Base-by-base conservation (phyloP, 1,284 basidiomycete species). In the Rhodotorula sp. region DNA sequence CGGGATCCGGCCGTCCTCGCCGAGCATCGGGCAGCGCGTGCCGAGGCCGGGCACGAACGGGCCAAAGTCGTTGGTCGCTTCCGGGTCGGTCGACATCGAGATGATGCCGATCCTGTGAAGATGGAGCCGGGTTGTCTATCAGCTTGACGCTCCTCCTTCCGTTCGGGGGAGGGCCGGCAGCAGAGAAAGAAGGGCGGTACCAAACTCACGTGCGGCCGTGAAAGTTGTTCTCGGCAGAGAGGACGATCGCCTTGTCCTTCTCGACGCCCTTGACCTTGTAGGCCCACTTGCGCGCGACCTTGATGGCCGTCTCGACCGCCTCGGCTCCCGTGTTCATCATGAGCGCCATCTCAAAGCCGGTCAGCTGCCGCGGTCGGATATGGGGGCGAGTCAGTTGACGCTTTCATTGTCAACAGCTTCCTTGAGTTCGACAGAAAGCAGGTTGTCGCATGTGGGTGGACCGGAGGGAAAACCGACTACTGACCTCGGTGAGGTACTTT, bases 311-410 rank as follows among this genome's bases (percentile, higher is more conserved):
- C 84, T 99, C 95, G 72, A 99, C 96, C 14, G 96, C 96, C 81
- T 99, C 96, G 3, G 94, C 95, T 58, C 96, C 96, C 0, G 96
- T 99, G 86, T 99, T 99, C 94, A 99, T 97, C 31, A 96, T 96
- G n/a, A 99, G 86, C 16, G 98, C 93, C 89, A 95, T 95, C 61
- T 83, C 81, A 74, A 82, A 82, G 6, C 81, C 80, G 52, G 82
- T 79, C 62, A 73, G 71, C 69, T 73, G 64, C 18, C 10, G 21
- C 10, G 39, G 39, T 43, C 39, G 39, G 39, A 14, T 43, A 14
- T 43, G 39, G 10, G 31, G 39, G 57, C 18, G 43, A 58, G 54
- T 29, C 26, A n/a, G 23, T n/a, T 10, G 23, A 29, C 26, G 15
- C 14, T 16, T 7, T 12, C 4, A 39, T 7, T 39, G 34, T 14